These are phyloP conservation scores for Penicillium macrosclerotiorum DNA, from an alignment of 495 filamentous ascomycete species.

Conservation along the genomic window DNA sequence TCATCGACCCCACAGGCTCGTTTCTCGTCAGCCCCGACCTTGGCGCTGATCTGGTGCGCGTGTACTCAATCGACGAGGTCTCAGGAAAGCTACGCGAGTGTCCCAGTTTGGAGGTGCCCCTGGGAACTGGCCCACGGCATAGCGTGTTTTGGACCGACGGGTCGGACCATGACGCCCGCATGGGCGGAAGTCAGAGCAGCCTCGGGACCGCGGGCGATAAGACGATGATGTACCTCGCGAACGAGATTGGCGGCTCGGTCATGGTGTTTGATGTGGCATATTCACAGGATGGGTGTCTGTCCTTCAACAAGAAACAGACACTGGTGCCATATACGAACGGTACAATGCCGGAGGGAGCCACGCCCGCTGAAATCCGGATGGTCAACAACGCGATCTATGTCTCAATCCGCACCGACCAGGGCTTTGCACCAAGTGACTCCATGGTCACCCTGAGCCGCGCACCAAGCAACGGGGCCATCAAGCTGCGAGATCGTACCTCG, in stretches of 20 bases:
- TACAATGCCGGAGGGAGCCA: conserved; percentile 31
- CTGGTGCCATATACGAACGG: conserved; percentile 28
- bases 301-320: conserved; percentile 38
- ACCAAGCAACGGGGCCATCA: conserved; percentile 45
- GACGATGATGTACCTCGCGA: conserved; percentile 57
- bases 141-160: conserved; percentile 52
- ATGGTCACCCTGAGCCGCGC: conserved; percentile 32
- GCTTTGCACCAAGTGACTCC: conserved; percentile 33
- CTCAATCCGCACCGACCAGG: conserved; percentile 43
- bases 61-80: conserved; percentile 53
- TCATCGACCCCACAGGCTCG: conserved; percentile 65
- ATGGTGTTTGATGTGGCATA: conserved; percentile 60
- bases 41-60: conserved; percentile 65
- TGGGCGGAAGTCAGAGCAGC: not conserved
- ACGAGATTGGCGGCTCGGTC: conserved; percentile 60
- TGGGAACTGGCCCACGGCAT: conserved; percentile 67
- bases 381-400: conserved; percentile 32
- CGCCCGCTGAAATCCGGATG: conserved; percentile 37
- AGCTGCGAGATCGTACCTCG: conserved; percentile 48
- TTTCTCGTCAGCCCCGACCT: conserved; percentile 70
- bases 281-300: conserved; percentile 33
- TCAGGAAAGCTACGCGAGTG: conserved; percentile 31
- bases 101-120: conserved; percentile 26
- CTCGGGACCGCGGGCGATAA: conserved; percentile 26
- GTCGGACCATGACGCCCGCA: conserved; percentile 1